Percentiles rank a stretch among this genome's conserved stretches.
Conservation (phyloP, 2,329 filamentous ascomycete genomes). For the Fusarium sp. region DNA sequence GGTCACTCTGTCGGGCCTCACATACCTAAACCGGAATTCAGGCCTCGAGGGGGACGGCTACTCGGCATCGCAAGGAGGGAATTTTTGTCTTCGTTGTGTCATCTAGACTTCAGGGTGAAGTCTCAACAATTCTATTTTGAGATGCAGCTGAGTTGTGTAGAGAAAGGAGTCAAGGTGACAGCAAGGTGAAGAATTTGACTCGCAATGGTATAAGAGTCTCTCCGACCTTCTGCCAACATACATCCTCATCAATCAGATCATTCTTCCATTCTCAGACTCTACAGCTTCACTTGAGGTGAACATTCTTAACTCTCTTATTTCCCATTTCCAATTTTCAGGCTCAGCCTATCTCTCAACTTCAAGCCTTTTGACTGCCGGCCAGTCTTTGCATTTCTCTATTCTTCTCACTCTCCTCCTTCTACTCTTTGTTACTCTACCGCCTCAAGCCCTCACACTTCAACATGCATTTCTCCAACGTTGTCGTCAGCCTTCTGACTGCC, state of each 20-base stretch:
- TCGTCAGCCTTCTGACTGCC: slow-evolving; percentile 26
- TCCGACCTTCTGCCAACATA: neutral
- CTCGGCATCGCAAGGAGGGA: neutral
- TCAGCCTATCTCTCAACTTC: neutral
- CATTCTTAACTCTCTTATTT: neutral
- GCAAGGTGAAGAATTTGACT: neutral
- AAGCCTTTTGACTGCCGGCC: slow-evolving; percentile 12
- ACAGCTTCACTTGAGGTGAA: slow-evolving; percentile 28
- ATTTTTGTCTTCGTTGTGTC: neutral
- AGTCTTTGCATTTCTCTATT: neutral
- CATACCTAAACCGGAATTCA: neutral
- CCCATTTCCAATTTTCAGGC: neutral
- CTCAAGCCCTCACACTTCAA: neutral
- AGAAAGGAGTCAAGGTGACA: neutral
- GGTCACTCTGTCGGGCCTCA: no score
- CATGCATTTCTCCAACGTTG: slow-evolving; percentile 29
- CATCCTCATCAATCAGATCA: slow-evolving; percentile 5
- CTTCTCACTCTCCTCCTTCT: no score
- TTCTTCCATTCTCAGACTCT: neutral
- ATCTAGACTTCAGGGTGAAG: neutral
- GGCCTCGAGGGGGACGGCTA: neutral
- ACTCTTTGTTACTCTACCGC: neutral
- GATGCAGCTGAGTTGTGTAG: neutral
- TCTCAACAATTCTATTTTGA: neutral
- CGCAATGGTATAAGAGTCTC: slow-evolving; percentile 33